A percentile compares a stretch with the other conserved stretches of the same genome.
phyloP scores from a whole-genome alignment of 345 rosid species.

The Gossypium mustelinum region DNA sequence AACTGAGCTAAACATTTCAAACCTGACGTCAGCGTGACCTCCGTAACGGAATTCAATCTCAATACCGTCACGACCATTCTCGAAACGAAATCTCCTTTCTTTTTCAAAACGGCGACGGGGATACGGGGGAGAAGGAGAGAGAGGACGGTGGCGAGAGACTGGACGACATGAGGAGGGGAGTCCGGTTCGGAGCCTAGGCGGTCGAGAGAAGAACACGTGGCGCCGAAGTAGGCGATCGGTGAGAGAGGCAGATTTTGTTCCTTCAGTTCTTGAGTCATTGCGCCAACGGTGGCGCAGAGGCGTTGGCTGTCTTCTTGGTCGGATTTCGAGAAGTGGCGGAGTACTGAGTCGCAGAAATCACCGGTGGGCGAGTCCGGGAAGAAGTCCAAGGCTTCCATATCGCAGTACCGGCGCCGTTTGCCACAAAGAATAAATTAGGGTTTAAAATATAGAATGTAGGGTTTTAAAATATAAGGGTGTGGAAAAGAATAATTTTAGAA shows the following conservation, averaged over 20 bases:
- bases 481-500: no score
- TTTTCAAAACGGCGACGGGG: constrained; percentile 40
- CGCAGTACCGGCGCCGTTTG: background rate
- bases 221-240: constrained; percentile 70
- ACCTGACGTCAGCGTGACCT: constrained; percentile 43
- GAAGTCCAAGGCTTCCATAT: constrained; percentile 21
- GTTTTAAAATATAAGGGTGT: no score
- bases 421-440: no score
- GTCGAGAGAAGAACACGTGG: constrained; percentile 56
- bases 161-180: constrained; percentile 40
- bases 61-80: constrained; percentile 40
- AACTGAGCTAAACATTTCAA: constrained; percentile 62
- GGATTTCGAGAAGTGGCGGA: constrained; percentile 48
- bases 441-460: no score
- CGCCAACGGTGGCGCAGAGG: constrained; percentile 62
- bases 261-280: constrained; percentile 66
- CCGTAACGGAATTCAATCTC: constrained; percentile 36
- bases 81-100: constrained; percentile 50
- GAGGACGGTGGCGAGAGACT: constrained; percentile 53
- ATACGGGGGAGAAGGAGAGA: constrained; percentile 56
- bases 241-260: constrained; percentile 57
- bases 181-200: constrained; percentile 38
- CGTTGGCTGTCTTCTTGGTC: constrained; percentile 52
- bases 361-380: constrained; percentile 1
- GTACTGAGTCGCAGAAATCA: constrained; percentile 57